Evolutionary conservation across 768 basidiomycete genomes (phyloP), one percentile per base, ranked within the genome.

Genomic region (Terana coerulea): DNA sequence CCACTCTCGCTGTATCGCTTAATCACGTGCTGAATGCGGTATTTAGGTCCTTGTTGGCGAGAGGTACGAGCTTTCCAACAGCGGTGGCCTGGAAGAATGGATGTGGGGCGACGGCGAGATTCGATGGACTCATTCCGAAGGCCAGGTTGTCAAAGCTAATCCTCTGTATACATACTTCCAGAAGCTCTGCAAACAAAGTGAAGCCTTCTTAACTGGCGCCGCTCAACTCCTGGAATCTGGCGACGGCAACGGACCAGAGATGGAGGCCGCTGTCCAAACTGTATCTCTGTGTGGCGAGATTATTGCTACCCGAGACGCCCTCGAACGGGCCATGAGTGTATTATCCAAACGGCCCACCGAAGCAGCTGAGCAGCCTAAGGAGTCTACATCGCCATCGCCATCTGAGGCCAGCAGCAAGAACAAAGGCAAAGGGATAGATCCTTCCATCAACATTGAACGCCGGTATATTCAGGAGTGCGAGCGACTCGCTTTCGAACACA

Each of bases 251-350:
- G 63, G 53, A 6, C 71, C 66, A 21, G 61, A 54, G 19, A 54
- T 72, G 5, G 76, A 78, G 52, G 67, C 60, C 2, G 65, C 67
- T 42, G 57, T 78, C 22, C 67, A 72, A 58, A 73, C 69, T 10
- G 69, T 68, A 22, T 77, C 76, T 8, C 64, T 78, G 2, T 80
- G 76, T 57, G 76, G 75, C 6, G 79, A 77, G 59, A 75, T 80
- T 56, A 75, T 79, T 48, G 75, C 75, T 17, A 72, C 76, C 7
- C 64, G 69, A 47, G 76, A 75, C 44, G 74, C 76, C 57, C 73
- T 80, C 49, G 72, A 76, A 54, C 71, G 76, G 15, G 74, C 74
- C 8, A 74, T 81, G 63, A 51, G 60, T 7, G 54, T 74, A 44
- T 59, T 79, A 10, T 72, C 71, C 12, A 62, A 63, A 40, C 56